Evolutionary conservation across 225 moss, liverwort and hornwort species (phyloP).

Genomic region (Pseudisothecium myosuroides): DNA sequence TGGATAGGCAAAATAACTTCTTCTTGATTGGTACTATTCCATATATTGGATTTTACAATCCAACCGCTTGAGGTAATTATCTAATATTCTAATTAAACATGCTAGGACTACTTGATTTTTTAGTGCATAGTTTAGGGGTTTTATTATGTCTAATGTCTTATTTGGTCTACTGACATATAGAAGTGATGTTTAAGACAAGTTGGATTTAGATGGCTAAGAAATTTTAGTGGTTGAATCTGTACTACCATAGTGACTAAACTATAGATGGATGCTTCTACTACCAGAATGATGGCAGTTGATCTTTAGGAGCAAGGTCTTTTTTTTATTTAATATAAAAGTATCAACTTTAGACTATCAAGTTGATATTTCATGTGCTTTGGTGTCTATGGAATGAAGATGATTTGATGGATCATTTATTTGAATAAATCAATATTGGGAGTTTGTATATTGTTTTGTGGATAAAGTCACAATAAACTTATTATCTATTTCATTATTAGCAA

Average conservation of each 20-base stretch:
- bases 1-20: background rate
- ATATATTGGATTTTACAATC: background rate
- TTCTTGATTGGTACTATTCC: background rate
- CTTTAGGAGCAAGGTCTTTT: background rate
- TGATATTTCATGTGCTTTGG: background rate
- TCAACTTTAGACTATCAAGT: background rate
- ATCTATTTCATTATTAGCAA: background rate
- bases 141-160: background rate
- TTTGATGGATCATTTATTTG: background rate
- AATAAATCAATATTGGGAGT: background rate
- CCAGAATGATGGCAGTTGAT: background rate
- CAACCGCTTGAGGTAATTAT: background rate
- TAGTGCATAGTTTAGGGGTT: too few species aligned
- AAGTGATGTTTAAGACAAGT: background rate
- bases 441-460: background rate
- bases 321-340: background rate
- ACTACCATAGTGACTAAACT: background rate
- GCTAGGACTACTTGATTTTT: background rate
- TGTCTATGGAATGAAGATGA: background rate
- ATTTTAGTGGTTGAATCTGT: background rate
- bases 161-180: accelerated
- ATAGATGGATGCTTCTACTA: background rate
- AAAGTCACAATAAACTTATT: background rate
- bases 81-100: background rate
- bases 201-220: background rate